Base-by-base conservation (phyloP, 805 yeast genomes). In the Metschnikowia cerradonensis region DNA sequence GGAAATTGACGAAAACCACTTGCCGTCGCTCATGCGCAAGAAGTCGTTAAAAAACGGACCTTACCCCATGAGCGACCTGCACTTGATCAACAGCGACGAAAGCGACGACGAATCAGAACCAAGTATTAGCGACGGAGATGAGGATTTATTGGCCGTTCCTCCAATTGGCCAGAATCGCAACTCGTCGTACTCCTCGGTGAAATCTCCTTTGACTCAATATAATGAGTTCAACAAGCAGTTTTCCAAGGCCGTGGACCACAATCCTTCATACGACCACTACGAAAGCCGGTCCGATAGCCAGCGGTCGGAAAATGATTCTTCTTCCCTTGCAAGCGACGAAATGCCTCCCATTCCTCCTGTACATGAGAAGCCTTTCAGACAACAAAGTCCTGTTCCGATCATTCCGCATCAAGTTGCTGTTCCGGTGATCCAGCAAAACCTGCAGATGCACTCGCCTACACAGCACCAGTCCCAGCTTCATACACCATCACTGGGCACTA, bases 151-250 rank as follows among this genome's bases (percentile, higher is more conserved):
- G 49, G 51, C 57, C 14, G 65, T 64, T 34, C 70, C 72, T 2
- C 53, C 60, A 13, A 58, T 60, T 33, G 46, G 47, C 10, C 62
- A 59, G 20, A 55, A 64, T 38, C 59, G 75, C 35, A 67, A 67
- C 54, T 62, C 67, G 34, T 65, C 71, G 45, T 61, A 66, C 52
- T 67, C 76, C 1, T 69, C 75, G 3, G 75, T 72, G 35, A 71
- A 69, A 49, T 67, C 74, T 4, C 78, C 78, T 6, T 66, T 64
- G 66, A 71, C 77, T 1, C 78, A 73, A 53, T 73, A 71, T 52
- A 57, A 67, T 46, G 76, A 73, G 56, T 71, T 73, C 59, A 71
- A 66, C 54, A 64, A 67, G 49, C 76, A 72, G 50, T 71, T 71
- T 56, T 58, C 61, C n/a, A 56, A 65, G 37, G 54, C 60, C 6